Evolutionary conservation across 2,329 filamentous ascomycete species (phyloP), one percentile per base, ranked within the genome.

Genomic region (Penicillium sp.): DNA sequence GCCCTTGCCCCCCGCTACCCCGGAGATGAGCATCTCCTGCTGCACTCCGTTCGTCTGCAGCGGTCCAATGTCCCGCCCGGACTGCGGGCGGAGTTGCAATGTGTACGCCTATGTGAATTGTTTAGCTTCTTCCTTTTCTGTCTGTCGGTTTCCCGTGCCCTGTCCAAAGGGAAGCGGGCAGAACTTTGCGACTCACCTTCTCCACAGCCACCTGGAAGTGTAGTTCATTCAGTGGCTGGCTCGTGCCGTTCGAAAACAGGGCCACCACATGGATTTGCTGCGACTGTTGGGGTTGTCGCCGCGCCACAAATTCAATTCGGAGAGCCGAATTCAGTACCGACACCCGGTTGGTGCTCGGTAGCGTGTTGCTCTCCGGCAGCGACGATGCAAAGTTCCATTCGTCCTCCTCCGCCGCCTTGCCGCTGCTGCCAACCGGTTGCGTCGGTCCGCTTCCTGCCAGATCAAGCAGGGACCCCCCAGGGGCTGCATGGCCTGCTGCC

Each of bases 371-470:
- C 51, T 80, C 76, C 3, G 91, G 91, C 13, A 96, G 75, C 0
- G 91, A 84, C 0, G 91, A 97, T 3, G 87, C 82, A 67, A 97
- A 97, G 22, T 82, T 86, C 90, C 91, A 97, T 63, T 97, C 91
- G 56, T 97, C 91, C 44, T 96, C 91, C 39, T 87, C 81, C 44
- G 67, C 58, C 74, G 40, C 61, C 57, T 49, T 55, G 62, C 56
- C 51, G 61, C 55, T n/a, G n/a, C n/a, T n/a, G n/a, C n/a, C n/a
- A n/a, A 57, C 62, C 41, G 61, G 48, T 45, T 56, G 52, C 5
- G 64, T 50, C 28, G 58, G 47, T 37, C 52, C 49, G 33, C 53
- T 52, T 43, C 62, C 65, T 12, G 53, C 57, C 28, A 68, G 53
- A 45, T 70, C 67, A 40, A 70, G 60, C 32, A 71, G 51, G 15